Evolutionary conservation across 257 asterid species (phyloP), one percentile per base, ranked within the genome.

Genomic region (Nemophila menziesii): DNA sequence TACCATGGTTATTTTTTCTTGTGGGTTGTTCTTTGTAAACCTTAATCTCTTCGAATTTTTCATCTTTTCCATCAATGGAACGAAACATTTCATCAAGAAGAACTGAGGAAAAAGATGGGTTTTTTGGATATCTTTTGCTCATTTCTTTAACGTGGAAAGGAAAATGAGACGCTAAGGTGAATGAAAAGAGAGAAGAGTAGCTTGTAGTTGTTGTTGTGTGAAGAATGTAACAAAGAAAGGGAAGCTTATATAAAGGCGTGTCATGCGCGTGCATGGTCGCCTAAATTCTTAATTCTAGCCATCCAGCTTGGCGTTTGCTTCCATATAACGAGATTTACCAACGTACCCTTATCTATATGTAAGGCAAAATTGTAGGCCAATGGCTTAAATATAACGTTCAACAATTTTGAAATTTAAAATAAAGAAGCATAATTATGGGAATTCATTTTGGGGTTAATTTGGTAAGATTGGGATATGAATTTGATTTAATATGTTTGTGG

Each of bases 71-170:
- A 45, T 87, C 95, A 20, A 82, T 78, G 2, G 97, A 87, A 18
- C 89, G 86, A 70, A 78, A 80, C 55, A 87, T 83, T 75, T 87
- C 82, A 39, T 87, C 97, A 16, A 87, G 92, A 40, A 87, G 92
- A 16, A 70, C 61, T 38, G 97, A 70, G 46, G 97, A 87, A 51
- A 87, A 87, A 4, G 97, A 80, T 1, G 92, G 92, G 21, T 49
- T 53, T 8, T 22, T 60, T 37, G 47, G 52, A 49, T 43, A 29
- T 40, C 49, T 74, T 22, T 64, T 54, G 44, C 57, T 68, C 95
- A 85, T 78, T 46, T 22, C 49, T 4, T 26, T 11, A 23, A 17
- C 45, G 21, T 4, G 37, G 0, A 8, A 46, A 42, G 20, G 26
- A 39, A 19, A 41, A 22, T 4, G 23, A 12, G 19, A 4, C 19